phyloP scores from a whole-genome alignment of 2,329 filamentous ascomycete genomes.

The Colletotrichum paranaense region DNA sequence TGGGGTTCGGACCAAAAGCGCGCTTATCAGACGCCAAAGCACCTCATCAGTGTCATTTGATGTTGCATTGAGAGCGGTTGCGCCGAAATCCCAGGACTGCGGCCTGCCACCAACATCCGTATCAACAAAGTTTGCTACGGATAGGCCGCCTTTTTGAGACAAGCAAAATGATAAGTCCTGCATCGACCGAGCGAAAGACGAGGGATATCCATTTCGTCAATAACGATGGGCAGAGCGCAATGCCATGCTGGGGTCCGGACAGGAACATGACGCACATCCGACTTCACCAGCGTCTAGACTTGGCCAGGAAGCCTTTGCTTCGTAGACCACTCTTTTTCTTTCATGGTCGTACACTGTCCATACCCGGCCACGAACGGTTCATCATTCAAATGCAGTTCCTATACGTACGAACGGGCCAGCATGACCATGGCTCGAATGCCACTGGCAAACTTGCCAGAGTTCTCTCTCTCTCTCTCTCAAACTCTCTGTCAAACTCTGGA shows the following conservation, averaged over 20 bases:
- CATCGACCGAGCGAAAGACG: not conserved
- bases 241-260: not conserved
- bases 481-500: not conserved
- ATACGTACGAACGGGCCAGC: not conserved
- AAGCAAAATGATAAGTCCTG: not conserved
- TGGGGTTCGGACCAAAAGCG: not conserved
- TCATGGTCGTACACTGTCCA: too few relatives aligned
- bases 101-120: not conserved
- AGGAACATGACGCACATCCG: constrained; percentile 23
- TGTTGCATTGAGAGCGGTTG: constrained; percentile 18
- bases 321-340: not conserved
- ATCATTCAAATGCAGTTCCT: not conserved
- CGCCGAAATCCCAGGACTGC: constrained; percentile 7
- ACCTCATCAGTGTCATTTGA: not conserved
- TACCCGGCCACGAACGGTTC: too few relatives aligned
- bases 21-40: not conserved
- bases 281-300: constrained; percentile 25
- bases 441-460: constrained; percentile 2
- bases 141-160: not conserved
- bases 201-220: not conserved
- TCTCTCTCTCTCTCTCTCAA: too few relatives aligned
- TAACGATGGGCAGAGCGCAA: not conserved
- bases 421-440: not conserved
- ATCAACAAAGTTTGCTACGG: not conserved
- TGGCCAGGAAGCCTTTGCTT: not conserved